Conservation (phyloP, 2,329 filamentous ascomycete genomes). For the Exophiala phaeomuriformis region DNA sequence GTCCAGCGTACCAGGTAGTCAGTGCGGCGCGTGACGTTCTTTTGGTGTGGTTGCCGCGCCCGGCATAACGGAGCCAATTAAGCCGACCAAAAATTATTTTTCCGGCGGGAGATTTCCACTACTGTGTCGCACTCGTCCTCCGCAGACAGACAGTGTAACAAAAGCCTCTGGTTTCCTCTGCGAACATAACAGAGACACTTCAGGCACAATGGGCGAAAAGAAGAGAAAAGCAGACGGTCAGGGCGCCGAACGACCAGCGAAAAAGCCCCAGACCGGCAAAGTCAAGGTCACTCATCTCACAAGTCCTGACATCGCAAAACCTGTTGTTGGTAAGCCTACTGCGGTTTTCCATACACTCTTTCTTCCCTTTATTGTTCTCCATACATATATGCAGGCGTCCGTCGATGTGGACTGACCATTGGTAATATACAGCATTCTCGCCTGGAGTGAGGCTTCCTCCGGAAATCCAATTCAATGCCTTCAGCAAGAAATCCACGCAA, state of each 20-base stretch:
- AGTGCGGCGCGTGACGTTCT: neutral
- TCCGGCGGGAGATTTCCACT: neutral
- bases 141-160: neutral
- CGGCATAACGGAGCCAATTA: neutral
- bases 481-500: constrained; percentile 12
- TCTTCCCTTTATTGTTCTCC: too few relatives aligned
- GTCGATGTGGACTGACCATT: neutral
- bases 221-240: constrained; percentile 23
- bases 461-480: constrained; percentile 20
- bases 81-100: constrained; percentile 2
- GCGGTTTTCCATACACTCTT: too few relatives aligned
- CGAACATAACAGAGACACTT: neutral
- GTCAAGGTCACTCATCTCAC: constrained; percentile 23
- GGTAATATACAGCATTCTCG: constrained; percentile 23
- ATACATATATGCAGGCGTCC: neutral
- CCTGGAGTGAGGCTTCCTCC: constrained; percentile 27
- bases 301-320: constrained; percentile 19
- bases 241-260: constrained; percentile 15
- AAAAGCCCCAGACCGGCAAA: constrained; percentile 19
- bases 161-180: neutral
- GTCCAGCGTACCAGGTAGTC: constrained; percentile 16
- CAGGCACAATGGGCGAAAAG: constrained; percentile 8
- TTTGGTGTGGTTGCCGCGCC: too few relatives aligned
- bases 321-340: constrained; percentile 23
- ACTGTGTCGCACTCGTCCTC: neutral